A percentile compares a stretch with the other conserved stretches of the same genome.
Conservation (phyloP, 2,329 filamentous ascomycete species). For the Pleoardoris graminearum region DNA sequence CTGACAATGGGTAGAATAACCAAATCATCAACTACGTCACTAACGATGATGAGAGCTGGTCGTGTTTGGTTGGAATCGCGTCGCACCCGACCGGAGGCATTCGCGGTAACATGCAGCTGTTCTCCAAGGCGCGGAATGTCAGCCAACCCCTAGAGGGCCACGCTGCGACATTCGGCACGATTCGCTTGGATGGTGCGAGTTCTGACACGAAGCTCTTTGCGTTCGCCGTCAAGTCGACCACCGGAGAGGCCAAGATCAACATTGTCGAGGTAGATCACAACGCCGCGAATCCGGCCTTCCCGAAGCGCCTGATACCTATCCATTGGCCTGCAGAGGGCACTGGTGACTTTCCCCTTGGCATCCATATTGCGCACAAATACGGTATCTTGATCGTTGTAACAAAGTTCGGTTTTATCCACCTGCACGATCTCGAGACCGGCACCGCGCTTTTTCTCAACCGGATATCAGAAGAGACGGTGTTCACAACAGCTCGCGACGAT, state of each 20-base stretch:
- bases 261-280: constrained; percentile 97
- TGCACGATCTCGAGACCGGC: constrained; percentile 95
- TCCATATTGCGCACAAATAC: constrained; percentile 96
- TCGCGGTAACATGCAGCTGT: constrained; percentile 94
- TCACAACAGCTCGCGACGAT: constrained; percentile 84
- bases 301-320: constrained; percentile 95
- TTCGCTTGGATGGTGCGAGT: constrained; percentile 84
- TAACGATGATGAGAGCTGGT: constrained; percentile 96
- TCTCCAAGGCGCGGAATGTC: constrained; percentile 93
- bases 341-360: constrained; percentile 96
- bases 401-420: constrained; percentile 98
- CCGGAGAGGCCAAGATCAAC: constrained; percentile 85
- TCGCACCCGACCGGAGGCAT: constrained; percentile 91
- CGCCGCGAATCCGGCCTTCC: constrained; percentile 82
- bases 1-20: constrained; percentile 65
- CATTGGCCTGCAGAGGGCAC: constrained; percentile 95
- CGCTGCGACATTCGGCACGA: constrained; percentile 88
- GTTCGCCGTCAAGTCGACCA: constrained; percentile 88
- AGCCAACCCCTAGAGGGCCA: constrained; percentile 98
- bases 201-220: constrained; percentile 95
- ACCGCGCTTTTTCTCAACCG: constrained; percentile 99
- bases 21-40: constrained; percentile 99
- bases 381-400: constrained; percentile 96
- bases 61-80: constrained; percentile 95
- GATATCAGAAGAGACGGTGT: constrained; percentile 98